Evolutionary conservation across 345 rosid species (phyloP).

Genomic region (Gynandropsis gynandra): DNA sequence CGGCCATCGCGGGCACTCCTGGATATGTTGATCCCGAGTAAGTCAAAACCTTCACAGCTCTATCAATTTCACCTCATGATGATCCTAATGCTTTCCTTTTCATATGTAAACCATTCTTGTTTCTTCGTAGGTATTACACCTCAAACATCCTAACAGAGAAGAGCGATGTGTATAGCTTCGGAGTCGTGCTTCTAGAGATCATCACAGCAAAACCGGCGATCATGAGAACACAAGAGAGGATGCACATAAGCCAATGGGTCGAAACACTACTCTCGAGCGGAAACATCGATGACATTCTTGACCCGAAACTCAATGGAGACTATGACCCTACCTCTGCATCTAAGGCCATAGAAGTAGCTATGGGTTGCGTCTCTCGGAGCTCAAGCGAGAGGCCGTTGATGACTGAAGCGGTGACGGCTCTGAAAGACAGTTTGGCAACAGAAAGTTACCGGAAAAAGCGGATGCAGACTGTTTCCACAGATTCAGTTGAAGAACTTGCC

Average conservation of each 20-base stretch:
- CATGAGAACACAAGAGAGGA: slow-evolving; percentile 18
- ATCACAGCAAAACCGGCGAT: slow-evolving; percentile 39
- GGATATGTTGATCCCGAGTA: slow-evolving; percentile 66
- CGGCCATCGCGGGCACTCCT: slow-evolving; percentile 41
- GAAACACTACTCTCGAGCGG: slow-evolving; percentile 32
- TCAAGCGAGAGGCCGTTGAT: slow-evolving; percentile 34
- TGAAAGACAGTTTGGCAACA: slow-evolving; percentile 31
- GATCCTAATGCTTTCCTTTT: background rate
- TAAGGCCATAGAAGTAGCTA: slow-evolving; percentile 38
- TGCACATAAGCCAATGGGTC: slow-evolving; percentile 39
- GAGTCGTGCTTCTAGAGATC: slow-evolving; percentile 46
- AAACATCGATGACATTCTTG: slow-evolving; percentile 36
- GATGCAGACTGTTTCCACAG: slow-evolving; percentile 18
- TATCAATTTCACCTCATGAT: background rate
- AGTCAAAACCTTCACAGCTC: slow-evolving; percentile 9
- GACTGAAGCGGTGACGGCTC: slow-evolving; percentile 31
- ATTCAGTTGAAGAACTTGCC: slow-evolving; percentile 28
- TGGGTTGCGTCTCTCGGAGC: slow-evolving; percentile 34
- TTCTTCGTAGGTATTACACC: slow-evolving; percentile 23
- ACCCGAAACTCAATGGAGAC: slow-evolving; percentile 37
- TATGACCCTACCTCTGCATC: slow-evolving; percentile 36
- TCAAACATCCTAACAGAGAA: slow-evolving; percentile 40
- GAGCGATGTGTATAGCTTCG: slow-evolving; percentile 58
- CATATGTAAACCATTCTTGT: background rate
- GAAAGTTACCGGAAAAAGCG: slow-evolving; percentile 22